Percentiles rank a stretch among this genome's conserved stretches.
Conservation (phyloP, 2,329 filamentous ascomycete genomes). For the Mariannaea sp. region DNA sequence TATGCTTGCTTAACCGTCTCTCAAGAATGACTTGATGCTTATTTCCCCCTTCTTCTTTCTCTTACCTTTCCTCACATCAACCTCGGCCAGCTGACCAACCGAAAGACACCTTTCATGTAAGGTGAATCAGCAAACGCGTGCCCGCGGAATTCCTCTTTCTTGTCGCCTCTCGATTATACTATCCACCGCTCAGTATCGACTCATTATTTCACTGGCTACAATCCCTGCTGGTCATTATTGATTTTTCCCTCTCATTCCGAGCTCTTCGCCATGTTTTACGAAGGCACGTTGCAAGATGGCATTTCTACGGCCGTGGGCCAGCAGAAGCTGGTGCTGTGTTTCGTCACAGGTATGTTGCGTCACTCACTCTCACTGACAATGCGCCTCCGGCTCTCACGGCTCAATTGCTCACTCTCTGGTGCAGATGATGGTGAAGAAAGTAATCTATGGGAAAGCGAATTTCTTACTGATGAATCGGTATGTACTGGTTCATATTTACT, state of each 20-base stretch:
- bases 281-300: conserved; percentile 78
- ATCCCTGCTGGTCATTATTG: not conserved
- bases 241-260: not conserved
- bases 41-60: not conserved
- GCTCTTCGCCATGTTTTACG: conserved; percentile 73
- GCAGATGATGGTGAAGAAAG: conserved; percentile 64
- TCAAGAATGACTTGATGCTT: not conserved
- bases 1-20: not conserved
- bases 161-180: not conserved
- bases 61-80: conserved; percentile 3
- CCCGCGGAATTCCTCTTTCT: conserved; percentile 5
- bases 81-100: conserved; percentile 16
- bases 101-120: conserved; percentile 33
- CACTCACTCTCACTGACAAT: not conserved
- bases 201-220: not conserved
- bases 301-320: conserved; percentile 76
- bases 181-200: not conserved
- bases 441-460: conserved; percentile 73
- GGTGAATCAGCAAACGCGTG: conserved; percentile 10
- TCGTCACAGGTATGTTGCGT: conserved; percentile 69
- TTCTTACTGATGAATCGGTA: conserved; percentile 62
- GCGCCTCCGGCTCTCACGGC: not conserved
- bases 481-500: conserved; percentile 27
- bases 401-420: conserved; percentile 22
- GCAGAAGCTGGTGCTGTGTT: conserved; percentile 80